Conservation (phyloP, 2,329 filamentous ascomycete genomes). For the Hymenoscyphus occultus region DNA sequence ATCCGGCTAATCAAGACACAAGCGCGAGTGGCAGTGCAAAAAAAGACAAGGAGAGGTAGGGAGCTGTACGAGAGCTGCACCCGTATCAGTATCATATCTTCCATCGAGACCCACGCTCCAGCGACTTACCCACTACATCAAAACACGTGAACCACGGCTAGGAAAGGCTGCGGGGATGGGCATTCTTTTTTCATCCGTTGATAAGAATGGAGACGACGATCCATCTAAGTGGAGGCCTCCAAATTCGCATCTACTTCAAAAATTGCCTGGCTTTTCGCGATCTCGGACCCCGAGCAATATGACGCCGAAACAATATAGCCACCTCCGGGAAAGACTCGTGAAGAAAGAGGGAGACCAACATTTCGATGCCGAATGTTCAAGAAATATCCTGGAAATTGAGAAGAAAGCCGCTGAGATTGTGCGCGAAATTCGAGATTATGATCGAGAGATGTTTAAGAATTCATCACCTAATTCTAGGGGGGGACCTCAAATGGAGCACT, state of each 20-base stretch:
- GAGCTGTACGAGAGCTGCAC: slow-evolving; percentile 2
- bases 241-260: slow-evolving; percentile 26
- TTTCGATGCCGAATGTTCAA: slow-evolving; percentile 32
- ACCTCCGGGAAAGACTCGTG: slow-evolving; percentile 25
- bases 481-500: slow-evolving; percentile 50
- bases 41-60: too few species aligned
- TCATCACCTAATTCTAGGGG: slow-evolving; percentile 22
- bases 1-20: slow-evolving; percentile 3
- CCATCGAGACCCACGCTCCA: slow-evolving; percentile 9
- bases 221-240: slow-evolving; percentile 26
- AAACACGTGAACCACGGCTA: slow-evolving; percentile 9
- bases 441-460: slow-evolving; percentile 30
- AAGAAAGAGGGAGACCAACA: slow-evolving; percentile 27
- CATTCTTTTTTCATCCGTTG: slow-evolving; percentile 29
- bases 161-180: slow-evolving; percentile 34
- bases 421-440: slow-evolving; percentile 31
- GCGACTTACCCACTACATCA: neutral
- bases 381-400: slow-evolving; percentile 29
- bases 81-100: slow-evolving; percentile 1
- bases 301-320: slow-evolving; percentile 24
- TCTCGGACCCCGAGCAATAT: slow-evolving; percentile 24
- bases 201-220: slow-evolving; percentile 32
- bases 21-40: slow-evolving; percentile 13
- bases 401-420: slow-evolving; percentile 32
- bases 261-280: slow-evolving; percentile 27